These are phyloP conservation scores for Quercus agrifolia DNA, from an alignment of 306 rosid genomes.

Conservation along the genomic window DNA sequence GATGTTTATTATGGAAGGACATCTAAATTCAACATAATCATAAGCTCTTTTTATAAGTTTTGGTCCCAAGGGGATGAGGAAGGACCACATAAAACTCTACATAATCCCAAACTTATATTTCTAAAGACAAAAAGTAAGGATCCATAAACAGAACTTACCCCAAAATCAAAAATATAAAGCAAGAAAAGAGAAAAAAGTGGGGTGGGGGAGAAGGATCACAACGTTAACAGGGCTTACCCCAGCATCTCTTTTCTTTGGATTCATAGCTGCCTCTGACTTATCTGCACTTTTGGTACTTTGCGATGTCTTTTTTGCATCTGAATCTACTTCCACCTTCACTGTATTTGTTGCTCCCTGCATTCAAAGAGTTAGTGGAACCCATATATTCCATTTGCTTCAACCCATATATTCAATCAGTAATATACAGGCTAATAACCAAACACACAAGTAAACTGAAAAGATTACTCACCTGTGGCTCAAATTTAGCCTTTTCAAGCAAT, in stretches of 20 bases:
- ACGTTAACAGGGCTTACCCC: constrained; percentile 33
- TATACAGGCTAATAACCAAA: neutral
- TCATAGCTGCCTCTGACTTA: constrained; percentile 37
- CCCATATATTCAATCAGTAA: neutral
- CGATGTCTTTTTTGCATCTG: constrained; percentile 50
- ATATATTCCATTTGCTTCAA: neutral
- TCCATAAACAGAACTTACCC: too few relatives aligned
- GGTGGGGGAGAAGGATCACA: too few relatives aligned
- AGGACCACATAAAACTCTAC: too few relatives aligned
- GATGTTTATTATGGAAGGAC: too few relatives aligned
- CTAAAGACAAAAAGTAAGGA: too few relatives aligned
- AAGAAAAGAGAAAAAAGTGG: neutral
- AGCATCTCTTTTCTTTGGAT: constrained; percentile 50
- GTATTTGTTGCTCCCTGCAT: constrained; percentile 44
- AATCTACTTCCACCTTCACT: constrained; percentile 43
- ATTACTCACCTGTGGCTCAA: constrained; percentile 69
- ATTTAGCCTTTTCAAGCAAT: constrained; percentile 45
- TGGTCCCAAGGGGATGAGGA: too few relatives aligned
- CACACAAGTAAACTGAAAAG: neutral
- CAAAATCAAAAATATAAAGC: neutral
- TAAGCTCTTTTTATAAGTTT: too few relatives aligned
- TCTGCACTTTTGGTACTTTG: constrained; percentile 51
- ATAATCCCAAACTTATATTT: too few relatives aligned
- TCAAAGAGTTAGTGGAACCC: neutral
- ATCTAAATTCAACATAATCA: too few relatives aligned